phyloP scores from a whole-genome alignment of 148 eudicot genomes.

The Drosera capensis region DNA sequence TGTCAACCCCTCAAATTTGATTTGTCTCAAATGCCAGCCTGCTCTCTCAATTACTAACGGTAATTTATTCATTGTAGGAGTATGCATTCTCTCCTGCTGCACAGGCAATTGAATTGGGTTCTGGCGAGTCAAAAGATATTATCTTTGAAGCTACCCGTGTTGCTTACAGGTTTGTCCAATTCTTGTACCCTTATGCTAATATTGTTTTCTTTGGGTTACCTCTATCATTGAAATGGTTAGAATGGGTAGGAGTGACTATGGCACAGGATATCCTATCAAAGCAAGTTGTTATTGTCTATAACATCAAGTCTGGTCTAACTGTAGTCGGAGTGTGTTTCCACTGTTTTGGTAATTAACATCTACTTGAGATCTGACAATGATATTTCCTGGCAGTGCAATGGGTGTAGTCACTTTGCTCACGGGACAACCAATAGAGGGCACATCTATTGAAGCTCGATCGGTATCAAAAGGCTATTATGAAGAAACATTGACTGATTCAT shows the following conservation, averaged over 20 bases:
- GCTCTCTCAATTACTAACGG: slow-evolving; percentile 10
- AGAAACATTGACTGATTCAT: slow-evolving; percentile 80
- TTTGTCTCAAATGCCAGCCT: neutral
- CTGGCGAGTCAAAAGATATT: slow-evolving; percentile 77
- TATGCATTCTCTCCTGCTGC: slow-evolving; percentile 94
- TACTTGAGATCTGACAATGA: slow-evolving; percentile 1
- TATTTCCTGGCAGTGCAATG: slow-evolving; percentile 52
- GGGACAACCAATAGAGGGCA: slow-evolving; percentile 81
- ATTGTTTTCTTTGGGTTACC: too few species aligned
- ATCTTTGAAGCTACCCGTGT: slow-evolving; percentile 92
- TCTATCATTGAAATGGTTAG: too few species aligned
- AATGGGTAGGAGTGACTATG: too few species aligned
- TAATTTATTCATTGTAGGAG: slow-evolving; percentile 42
- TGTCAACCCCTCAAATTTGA: neutral
- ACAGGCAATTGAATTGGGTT: slow-evolving; percentile 82
- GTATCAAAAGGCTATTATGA: slow-evolving; percentile 81
- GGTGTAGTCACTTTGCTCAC: slow-evolving; percentile 75
- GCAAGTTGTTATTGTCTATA: neutral
- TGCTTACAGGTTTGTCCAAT: slow-evolving; percentile 68
- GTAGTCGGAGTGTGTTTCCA: neutral
- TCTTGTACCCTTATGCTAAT: too few species aligned
- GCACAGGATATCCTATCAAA: too few species aligned
- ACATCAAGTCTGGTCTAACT: neutral
- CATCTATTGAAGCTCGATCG: slow-evolving; percentile 78
- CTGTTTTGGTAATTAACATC: neutral